These are phyloP conservation scores for Pleurotus eryngii DNA, from an alignment of 768 basidiomycete species.

Conservation along the genomic window DNA sequence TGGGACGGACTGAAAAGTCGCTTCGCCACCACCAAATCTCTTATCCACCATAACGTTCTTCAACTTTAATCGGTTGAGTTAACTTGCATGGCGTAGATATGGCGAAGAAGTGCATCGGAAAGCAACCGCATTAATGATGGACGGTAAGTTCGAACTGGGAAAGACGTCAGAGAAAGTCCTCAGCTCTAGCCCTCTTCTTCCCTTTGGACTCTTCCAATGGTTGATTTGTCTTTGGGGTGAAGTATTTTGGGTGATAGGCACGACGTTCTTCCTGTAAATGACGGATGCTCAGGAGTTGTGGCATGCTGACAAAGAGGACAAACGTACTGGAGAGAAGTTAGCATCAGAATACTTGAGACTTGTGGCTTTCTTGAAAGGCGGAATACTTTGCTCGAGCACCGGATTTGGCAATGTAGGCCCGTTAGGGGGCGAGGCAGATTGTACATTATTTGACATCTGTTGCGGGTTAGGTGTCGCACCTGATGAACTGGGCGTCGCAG, in stretches of 20 bases:
- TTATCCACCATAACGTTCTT: not conserved
- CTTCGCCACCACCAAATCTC: not conserved
- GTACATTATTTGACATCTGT: slow-evolving; percentile 11
- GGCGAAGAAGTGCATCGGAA: not conserved
- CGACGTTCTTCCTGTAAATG: slow-evolving; percentile 72
- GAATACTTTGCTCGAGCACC: slow-evolving; percentile 59
- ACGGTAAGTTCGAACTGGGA: not conserved
- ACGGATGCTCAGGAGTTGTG: not conserved
- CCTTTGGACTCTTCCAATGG: slow-evolving; percentile 63
- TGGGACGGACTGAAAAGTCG: slow-evolving; percentile 30
- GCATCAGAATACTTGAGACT: slow-evolving; percentile 71
- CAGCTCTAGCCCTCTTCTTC: slow-evolving; percentile 82
- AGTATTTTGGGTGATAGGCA: slow-evolving; percentile 61
- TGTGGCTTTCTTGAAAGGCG: slow-evolving; percentile 74
- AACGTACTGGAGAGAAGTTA: slow-evolving; percentile 74
- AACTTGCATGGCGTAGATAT: not conserved
- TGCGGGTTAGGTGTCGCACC: slow-evolving; percentile 10
- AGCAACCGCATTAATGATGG: not conserved
- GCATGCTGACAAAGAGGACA: not conserved
- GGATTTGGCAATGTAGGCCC: slow-evolving; percentile 49
- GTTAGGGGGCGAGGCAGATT: slow-evolving; percentile 12
- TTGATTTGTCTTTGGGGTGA: slow-evolving; percentile 42
- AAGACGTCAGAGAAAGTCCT: slow-evolving; percentile 64
- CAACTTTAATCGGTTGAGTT: not conserved
- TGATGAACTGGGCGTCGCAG: not conserved